A percentile compares a stretch with the other conserved stretches of the same genome.
Conservation (phyloP, 139 green algal genomes). For the Auxenochlorella protothecoides region DNA sequence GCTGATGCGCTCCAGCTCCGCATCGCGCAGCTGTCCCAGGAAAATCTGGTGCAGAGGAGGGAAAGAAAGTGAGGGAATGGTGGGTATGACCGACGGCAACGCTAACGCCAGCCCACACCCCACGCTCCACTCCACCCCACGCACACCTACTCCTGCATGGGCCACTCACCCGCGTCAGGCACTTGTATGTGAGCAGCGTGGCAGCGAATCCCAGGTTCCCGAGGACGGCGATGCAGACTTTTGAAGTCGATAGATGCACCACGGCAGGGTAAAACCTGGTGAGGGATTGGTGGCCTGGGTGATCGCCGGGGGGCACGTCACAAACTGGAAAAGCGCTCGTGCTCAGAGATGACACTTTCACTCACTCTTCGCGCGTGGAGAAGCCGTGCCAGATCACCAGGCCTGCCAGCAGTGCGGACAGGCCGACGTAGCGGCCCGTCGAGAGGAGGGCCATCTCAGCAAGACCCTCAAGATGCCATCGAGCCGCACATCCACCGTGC, state of each 20-base stretch:
- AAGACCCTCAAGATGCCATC: too few species aligned
- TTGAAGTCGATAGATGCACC: constrained; percentile 84
- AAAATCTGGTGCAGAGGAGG: constrained; percentile 55
- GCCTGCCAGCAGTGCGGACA: constrained; percentile 31
- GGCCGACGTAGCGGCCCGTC: constrained; percentile 39
- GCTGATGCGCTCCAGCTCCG: constrained; percentile 86
- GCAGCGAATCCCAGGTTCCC: constrained; percentile 85
- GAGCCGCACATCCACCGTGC: too few species aligned
- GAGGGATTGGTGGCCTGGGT: too few species aligned
- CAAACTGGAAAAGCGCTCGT: too few species aligned
- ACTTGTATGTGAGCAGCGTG: constrained; percentile 57
- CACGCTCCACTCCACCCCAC: too few species aligned
- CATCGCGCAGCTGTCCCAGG: constrained; percentile 80
- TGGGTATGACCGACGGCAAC: too few species aligned
- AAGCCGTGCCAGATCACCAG: constrained; percentile 86
- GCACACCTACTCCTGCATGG: too few species aligned
- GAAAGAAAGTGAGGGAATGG: too few species aligned
- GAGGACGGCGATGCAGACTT: constrained; percentile 79
- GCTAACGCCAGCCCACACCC: too few species aligned
- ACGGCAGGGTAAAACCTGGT: constrained; percentile 86
- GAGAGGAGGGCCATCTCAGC: too few species aligned
- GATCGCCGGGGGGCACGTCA: too few species aligned
- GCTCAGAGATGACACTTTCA: background rate
- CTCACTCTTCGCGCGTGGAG: constrained; percentile 79
- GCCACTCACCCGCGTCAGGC: constrained; percentile 55